Conservation (phyloP, 208 protist species). For the Acanthamoeba culbertsoni region DNA sequence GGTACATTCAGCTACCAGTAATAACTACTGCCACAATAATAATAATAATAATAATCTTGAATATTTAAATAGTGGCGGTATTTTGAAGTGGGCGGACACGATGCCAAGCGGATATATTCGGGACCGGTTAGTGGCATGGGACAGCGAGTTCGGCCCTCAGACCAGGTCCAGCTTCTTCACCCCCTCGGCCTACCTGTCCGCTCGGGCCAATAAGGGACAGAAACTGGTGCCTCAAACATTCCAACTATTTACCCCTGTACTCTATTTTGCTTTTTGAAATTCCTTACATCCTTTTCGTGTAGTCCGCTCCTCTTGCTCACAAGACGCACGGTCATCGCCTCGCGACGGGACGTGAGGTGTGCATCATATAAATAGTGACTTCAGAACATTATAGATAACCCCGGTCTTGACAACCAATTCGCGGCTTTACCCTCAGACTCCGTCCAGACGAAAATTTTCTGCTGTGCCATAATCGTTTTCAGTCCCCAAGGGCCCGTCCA, state of each 20-base stretch:
- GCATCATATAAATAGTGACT: too few species aligned
- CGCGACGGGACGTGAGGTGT: too few species aligned
- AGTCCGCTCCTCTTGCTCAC: too few species aligned
- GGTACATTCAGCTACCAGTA: background rate
- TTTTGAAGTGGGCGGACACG: slow-evolving; percentile 38
- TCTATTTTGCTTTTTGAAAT: background rate
- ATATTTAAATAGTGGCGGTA: background rate
- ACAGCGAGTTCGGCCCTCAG: background rate
- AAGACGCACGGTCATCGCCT: too few species aligned
- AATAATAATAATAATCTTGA: background rate
- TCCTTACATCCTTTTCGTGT: too few species aligned
- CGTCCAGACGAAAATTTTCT: too few species aligned
- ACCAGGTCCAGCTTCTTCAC: background rate
- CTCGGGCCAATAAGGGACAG: background rate
- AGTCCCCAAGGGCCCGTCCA: too few species aligned
- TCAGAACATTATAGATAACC: too few species aligned
- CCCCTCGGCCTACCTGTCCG: background rate
- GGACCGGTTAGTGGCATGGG: background rate
- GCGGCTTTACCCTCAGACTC: too few species aligned
- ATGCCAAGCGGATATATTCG: background rate
- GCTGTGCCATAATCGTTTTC: too few species aligned
- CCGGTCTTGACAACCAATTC: too few species aligned
- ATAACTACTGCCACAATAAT: too few species aligned
- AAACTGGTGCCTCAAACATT: background rate
- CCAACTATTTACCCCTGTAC: background rate